Evolutionary conservation across 2,329 filamentous ascomycete genomes (phyloP).

Genomic region (Macrophomina tecta): DNA sequence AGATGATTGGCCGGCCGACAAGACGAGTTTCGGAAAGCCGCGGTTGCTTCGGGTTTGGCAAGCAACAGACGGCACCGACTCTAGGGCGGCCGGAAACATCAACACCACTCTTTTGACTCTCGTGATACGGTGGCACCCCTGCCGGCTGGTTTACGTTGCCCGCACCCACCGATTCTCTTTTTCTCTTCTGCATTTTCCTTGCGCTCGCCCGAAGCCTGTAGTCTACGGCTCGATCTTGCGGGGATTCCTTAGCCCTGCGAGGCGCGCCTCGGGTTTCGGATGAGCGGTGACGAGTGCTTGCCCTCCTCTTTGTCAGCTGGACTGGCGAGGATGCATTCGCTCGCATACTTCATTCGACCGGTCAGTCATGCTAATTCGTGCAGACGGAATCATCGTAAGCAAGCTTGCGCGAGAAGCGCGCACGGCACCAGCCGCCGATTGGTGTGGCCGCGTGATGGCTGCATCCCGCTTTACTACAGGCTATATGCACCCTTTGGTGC

Average conservation of each 20-base stretch:
- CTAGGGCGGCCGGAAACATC: constrained; percentile 10
- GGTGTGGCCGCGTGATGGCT: constrained; percentile 11
- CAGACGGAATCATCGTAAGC: neutral
- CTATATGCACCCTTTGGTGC: constrained; percentile 10
- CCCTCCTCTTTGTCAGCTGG: constrained; percentile 3
- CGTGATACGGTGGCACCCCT: constrained; percentile 7
- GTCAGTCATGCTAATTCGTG: constrained; percentile 10
- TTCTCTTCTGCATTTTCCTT: neutral
- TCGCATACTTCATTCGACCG: constrained; percentile 10
- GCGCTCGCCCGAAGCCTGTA: constrained; percentile 7
- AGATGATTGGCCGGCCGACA: neutral
- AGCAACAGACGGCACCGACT: neutral
- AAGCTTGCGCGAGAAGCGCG: constrained; percentile 20
- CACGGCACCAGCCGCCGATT: neutral
- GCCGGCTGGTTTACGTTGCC: neutral
- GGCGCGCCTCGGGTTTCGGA: constrained; percentile 15
- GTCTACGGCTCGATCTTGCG: neutral
- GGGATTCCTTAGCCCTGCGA: constrained; percentile 12
- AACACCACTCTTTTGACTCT: constrained; percentile 9
- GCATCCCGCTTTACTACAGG: constrained; percentile 4
- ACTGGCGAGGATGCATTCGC: neutral
- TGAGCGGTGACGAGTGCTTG: constrained; percentile 15
- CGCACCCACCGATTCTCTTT: neutral
- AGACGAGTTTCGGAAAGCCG: constrained; percentile 5
- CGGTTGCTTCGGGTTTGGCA: constrained; percentile 3